phyloP scores from a whole-genome alignment of 2,329 filamentous ascomycete species.

The Fusarium globosum region DNA sequence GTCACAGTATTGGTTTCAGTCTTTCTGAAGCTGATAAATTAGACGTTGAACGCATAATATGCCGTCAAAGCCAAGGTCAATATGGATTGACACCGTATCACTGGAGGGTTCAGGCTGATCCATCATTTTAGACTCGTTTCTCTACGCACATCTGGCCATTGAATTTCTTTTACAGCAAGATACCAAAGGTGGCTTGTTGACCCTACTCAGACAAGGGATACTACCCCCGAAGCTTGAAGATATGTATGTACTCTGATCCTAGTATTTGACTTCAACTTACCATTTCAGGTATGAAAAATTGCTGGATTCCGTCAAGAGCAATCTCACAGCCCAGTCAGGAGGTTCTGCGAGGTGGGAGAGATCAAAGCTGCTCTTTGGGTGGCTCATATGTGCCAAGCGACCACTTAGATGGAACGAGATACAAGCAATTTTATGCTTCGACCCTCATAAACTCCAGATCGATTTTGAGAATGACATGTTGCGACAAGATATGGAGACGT shows the following conservation, averaged over 20 bases:
- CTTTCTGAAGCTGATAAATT: neutral
- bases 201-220: accelerated
- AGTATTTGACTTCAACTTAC: accelerated
- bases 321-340: accelerated
- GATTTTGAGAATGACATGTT: neutral
- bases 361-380: neutral
- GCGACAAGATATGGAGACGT: neutral
- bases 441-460: accelerated
- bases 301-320: neutral
- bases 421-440: constrained; percentile 1
- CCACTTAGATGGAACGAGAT: constrained; percentile 9
- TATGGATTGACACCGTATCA: accelerated
- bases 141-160: neutral
- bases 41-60: neutral
- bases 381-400: constrained; percentile 6
- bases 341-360: neutral
- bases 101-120: accelerated
- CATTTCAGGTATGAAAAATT: neutral
- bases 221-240: neutral
- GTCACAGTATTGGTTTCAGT: neutral
- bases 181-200: neutral
- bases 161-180: neutral
- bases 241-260: neutral
- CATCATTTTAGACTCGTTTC: neutral
- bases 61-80: neutral